phyloP scores from a whole-genome alignment of 1,284 basidiomycete genomes.

The Ganoderma resinaceum region DNA sequence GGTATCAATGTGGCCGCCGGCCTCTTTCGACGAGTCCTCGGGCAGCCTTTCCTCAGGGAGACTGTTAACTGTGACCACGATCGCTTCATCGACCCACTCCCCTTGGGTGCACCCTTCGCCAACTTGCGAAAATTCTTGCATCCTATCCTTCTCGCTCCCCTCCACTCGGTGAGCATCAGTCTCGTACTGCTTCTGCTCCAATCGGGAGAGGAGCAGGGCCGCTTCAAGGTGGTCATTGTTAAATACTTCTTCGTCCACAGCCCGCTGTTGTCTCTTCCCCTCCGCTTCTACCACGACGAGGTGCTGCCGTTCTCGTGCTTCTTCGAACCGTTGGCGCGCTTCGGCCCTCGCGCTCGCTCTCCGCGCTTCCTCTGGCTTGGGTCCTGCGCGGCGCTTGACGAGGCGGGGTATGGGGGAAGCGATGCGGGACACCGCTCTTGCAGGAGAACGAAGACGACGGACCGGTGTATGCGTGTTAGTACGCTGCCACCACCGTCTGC shows the following conservation, averaged over 20 bases:
- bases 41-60: background rate
- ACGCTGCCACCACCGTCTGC: background rate
- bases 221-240: background rate
- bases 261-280: background rate
- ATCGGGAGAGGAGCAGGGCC: background rate
- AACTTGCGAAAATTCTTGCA: too few relatives aligned
- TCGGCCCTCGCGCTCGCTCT: background rate
- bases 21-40: background rate
- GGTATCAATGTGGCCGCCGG: background rate
- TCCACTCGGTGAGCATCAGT: background rate
- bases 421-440: background rate
- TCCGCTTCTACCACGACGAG: conserved; percentile 6
- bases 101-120: background rate
- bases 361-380: background rate
- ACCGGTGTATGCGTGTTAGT: too few relatives aligned
- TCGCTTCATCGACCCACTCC: background rate
- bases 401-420: background rate
- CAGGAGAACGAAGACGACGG: background rate
- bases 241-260: background rate
- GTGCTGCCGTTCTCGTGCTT: conserved; percentile 5
- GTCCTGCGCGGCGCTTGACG: background rate
- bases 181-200: background rate
- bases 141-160: background rate
- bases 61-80: background rate
- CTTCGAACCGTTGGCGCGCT: background rate